Percentiles rank a stretch among this genome's conserved stretches.
These are phyloP conservation scores for Irpex sp. DNA, from an alignment of 1,284 basidiomycete genomes.

Conservation along the genomic window DNA sequence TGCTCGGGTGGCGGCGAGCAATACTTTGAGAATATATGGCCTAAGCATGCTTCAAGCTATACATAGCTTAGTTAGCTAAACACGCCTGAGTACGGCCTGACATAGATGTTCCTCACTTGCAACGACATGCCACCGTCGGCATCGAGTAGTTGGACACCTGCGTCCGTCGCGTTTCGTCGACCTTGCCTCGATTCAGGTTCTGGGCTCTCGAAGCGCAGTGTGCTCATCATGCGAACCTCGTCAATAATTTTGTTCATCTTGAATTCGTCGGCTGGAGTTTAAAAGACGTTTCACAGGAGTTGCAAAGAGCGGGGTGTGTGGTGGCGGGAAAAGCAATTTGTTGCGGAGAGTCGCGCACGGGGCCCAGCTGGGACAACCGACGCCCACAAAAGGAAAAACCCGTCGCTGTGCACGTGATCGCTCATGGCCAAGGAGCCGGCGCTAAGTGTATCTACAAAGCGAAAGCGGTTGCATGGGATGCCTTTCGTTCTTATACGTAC, in stretches of 20 bases:
- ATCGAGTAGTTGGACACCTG: constrained; percentile 50
- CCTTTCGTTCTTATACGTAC: no score
- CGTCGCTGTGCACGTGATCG: constrained; percentile 1
- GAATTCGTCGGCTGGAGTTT: neutral
- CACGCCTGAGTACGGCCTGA: neutral
- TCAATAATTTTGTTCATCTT: constrained; percentile 27
- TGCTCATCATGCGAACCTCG: constrained; percentile 38
- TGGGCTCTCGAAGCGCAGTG: constrained; percentile 52
- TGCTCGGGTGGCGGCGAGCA: constrained; percentile 46
- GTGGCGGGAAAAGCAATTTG: neutral
- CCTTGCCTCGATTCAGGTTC: constrained; percentile 59
- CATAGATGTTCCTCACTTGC: constrained; percentile 37
- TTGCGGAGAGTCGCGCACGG: constrained; percentile 1
- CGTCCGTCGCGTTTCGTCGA: constrained; percentile 42
- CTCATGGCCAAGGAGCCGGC: neutral
- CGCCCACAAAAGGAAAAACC: constrained; percentile 1
- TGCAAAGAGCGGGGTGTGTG: neutral
- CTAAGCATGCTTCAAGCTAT: constrained; percentile 60
- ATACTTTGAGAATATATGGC: constrained; percentile 73
- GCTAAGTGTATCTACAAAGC: no score
- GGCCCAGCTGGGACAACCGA: neutral
- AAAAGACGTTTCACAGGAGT: neutral
- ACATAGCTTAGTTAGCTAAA: neutral
- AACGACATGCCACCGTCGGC: constrained; percentile 63
- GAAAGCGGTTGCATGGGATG: no score